Base-by-base conservation (phyloP, 768 basidiomycete species). In the Rhizopogon roseolus region DNA sequence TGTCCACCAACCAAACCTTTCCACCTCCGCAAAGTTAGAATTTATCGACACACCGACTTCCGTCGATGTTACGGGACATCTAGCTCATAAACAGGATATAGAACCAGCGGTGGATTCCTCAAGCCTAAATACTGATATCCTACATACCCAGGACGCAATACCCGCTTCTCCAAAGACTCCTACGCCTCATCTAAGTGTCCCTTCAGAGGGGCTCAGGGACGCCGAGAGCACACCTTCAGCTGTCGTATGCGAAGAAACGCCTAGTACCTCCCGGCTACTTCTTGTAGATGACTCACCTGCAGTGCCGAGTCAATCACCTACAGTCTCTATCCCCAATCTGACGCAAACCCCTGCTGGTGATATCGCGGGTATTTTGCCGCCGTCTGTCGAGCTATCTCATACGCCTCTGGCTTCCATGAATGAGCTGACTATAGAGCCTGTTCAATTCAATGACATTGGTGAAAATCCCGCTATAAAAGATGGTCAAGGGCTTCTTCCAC, bases 281-380 rank as follows among this genome's bases (percentile, higher is more conserved):
- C 13, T 22, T 13, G n/a, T n/a, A 6, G 38, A 39, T n/a, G 46
- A 48, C 22, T 16, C 22, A 22, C 32, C 19, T 14, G 14, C 14
- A 13, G 34, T 9, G 9, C 19, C 19, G 22, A 34, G 38, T n/a
- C 17, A 38, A 16, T 64, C 63, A 0, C 65, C 63, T 1, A 56
- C 55, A 2, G 56, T 63, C 22, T 66, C 65, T 39, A 38, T 52
- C 34, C 50, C 61, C 7, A 60, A 64, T n/a, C 48, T 63, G 0
- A 27, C 4, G 8, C 57, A 58, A 13, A 54, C 52, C 16, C n/a
- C 32, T n/a, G 16, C 34, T 36, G 19, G 46, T 8, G 46, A 36
- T 19, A 19, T 16, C 19, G 46, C 19, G 1, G 16, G 4, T 36
- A 36, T 14, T 22, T 25, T 5, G 5, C 14, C 8, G 7, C 34